Percentiles rank a stretch among this genome's conserved stretches.
Conservation (phyloP, 257 asterid genomes). For the Gentiana dahurica region DNA sequence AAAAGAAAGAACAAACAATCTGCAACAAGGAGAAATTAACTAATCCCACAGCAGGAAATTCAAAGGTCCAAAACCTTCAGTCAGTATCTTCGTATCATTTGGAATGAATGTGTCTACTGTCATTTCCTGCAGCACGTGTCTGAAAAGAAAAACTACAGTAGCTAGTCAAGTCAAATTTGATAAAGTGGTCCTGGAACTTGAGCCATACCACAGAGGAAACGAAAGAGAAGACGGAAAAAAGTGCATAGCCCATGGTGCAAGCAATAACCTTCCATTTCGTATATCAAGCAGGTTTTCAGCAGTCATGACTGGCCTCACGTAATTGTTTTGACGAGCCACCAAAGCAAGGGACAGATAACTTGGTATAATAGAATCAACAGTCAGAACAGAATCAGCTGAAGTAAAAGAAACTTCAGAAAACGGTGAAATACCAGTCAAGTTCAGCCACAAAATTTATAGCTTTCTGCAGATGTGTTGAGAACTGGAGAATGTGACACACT, state of each 20-base stretch:
- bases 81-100: constrained; percentile 68
- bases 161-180: constrained; percentile 5
- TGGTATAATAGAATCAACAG: constrained; percentile 9
- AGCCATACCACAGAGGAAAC: background rate
- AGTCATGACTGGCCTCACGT: constrained; percentile 83
- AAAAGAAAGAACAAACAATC: background rate
- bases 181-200: background rate
- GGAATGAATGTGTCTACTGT: constrained; percentile 91
- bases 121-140: constrained; percentile 99
- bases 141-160: constrained; percentile 20
- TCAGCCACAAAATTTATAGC: constrained; percentile 81
- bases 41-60: constrained; percentile 4
- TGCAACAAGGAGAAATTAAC: constrained; percentile 1
- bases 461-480: constrained; percentile 50
- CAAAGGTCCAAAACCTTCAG: constrained; percentile 48
- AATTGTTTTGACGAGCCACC: constrained; percentile 96
- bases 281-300: constrained; percentile 70
- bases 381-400: background rate
- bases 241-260: constrained; percentile 1
- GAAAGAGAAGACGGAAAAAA: constrained; percentile 2
- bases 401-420: too few species aligned
- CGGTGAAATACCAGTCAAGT: constrained; percentile 68
- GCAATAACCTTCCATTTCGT: constrained; percentile 80
- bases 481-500: constrained; percentile 66
- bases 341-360: constrained; percentile 75